Evolutionary conservation across 306 rosid species (phyloP).

Genomic region (Ammopiptanthus mongolicus): DNA sequence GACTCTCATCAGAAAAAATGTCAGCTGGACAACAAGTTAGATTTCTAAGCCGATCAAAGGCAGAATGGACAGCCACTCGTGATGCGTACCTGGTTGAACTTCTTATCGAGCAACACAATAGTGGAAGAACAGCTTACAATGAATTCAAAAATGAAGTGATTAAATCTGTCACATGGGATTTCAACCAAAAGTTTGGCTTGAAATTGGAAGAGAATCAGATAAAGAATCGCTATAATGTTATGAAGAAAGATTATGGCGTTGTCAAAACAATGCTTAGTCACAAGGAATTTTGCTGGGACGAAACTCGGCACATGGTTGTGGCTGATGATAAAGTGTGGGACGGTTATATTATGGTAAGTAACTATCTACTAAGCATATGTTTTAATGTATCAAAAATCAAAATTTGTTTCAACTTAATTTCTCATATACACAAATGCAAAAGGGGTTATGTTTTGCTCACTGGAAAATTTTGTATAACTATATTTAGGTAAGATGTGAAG

Average conservation of each 20-base stretch:
- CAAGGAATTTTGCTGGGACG: slow-evolving; percentile 36
- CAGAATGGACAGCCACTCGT: slow-evolving; percentile 38
- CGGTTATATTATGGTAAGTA: slow-evolving; percentile 26
- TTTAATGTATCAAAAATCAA: neutral
- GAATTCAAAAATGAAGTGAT: slow-evolving; percentile 42
- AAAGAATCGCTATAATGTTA: slow-evolving; percentile 42
- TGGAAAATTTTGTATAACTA: neutral
- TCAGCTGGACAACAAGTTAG: slow-evolving; percentile 36
- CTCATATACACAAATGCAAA: neutral
- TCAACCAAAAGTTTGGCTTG: slow-evolving; percentile 31
- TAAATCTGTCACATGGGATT: slow-evolving; percentile 30
- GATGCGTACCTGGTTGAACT: slow-evolving; percentile 36
- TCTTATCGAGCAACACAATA: slow-evolving; percentile 30
- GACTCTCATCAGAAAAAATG: slow-evolving; percentile 11
- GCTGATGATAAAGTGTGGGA: slow-evolving; percentile 46
- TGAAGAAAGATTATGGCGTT: slow-evolving; percentile 43
- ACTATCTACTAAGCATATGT: neutral
- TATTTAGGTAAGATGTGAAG: slow-evolving; percentile 34
- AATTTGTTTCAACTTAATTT: neutral
- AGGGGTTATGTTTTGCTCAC: slow-evolving; percentile 2
- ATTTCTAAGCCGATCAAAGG: slow-evolving; percentile 31
- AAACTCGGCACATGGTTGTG: slow-evolving; percentile 37
- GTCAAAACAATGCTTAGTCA: slow-evolving; percentile 37
- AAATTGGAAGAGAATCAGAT: slow-evolving; percentile 47
- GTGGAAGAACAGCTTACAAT: slow-evolving; percentile 42